Percentiles rank a stretch among this genome's conserved stretches.
phyloP scores from a whole-genome alignment of 129 eudicot species.

The Gnaphalium uliginosum region DNA sequence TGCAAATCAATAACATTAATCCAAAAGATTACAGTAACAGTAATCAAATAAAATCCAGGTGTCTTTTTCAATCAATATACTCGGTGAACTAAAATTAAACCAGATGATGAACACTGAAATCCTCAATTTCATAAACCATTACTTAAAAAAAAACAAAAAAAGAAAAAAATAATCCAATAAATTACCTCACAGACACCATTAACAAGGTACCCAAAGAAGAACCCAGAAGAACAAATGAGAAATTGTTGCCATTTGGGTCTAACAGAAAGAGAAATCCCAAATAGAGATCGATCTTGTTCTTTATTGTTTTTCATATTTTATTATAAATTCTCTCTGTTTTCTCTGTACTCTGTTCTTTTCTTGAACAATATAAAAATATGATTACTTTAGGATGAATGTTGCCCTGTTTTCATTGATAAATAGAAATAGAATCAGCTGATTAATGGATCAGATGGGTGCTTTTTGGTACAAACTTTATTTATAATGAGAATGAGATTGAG shows the following conservation, averaged over 20 bases:
- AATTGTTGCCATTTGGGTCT: constrained; percentile 78
- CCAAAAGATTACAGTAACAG: neutral
- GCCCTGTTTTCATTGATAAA: neutral
- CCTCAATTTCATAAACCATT: neutral
- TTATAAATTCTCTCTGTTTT: neutral
- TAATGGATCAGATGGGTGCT: neutral
- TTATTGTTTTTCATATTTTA: constrained; percentile 51
- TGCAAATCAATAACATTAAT: constrained; percentile 16
- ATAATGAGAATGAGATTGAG: neutral
- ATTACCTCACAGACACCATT: constrained; percentile 77
- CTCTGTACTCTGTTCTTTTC: neutral
- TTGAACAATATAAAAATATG: neutral
- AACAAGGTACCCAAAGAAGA: constrained; percentile 80
- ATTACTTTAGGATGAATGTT: neutral
- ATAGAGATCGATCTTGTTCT: constrained; percentile 60
- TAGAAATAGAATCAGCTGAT: neutral
- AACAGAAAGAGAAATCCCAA: constrained; percentile 55
- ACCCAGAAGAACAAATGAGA: constrained; percentile 76
- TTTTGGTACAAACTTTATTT: neutral
- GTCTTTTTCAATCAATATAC: constrained; percentile 1
- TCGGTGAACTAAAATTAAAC: neutral
- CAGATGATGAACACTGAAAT: neutral
- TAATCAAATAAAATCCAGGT: neutral
- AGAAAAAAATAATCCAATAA: neutral
- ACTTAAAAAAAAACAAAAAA: neutral